phyloP scores from a whole-genome alignment of 75 land plant genomes.

The Larix kaempferi region DNA sequence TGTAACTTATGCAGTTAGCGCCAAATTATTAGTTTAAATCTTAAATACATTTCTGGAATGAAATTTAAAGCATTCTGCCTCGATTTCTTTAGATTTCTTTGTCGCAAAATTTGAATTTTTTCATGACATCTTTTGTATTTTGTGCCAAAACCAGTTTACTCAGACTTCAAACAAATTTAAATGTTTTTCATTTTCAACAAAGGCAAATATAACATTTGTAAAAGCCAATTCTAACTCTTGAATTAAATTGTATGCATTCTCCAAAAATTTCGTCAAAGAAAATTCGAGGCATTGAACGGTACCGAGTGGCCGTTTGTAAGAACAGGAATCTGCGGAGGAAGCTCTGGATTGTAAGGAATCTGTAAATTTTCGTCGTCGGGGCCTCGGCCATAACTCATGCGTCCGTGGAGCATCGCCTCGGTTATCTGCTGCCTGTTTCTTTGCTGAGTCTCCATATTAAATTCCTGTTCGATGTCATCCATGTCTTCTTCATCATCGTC shows the following conservation, averaged over 20 bases:
- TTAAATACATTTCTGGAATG: too few species aligned
- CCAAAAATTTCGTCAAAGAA: not conserved
- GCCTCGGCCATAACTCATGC: constrained; percentile 84
- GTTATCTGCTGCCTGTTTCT: constrained; percentile 28
- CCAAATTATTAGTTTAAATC: too few species aligned
- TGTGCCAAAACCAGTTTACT: too few species aligned
- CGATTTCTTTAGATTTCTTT: not conserved
- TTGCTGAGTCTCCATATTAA: constrained; percentile 51
- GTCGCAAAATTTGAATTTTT: not conserved
- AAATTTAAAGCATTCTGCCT: not conserved
- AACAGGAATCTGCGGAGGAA: constrained; percentile 28
- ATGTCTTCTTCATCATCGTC: constrained; percentile 86
- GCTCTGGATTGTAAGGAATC: constrained; percentile 1
- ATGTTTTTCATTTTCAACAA: too few species aligned
- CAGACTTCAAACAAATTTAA: too few species aligned
- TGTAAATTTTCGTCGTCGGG: constrained; percentile 42
- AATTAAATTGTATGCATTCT: too few species aligned
- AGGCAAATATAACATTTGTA: not conserved
- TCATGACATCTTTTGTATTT: too few species aligned
- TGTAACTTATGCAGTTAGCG: too few species aligned
- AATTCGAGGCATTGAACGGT: constrained; percentile 30
- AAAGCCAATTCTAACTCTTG: not conserved
- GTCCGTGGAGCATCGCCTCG: constrained; percentile 75
- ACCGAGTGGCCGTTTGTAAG: constrained; percentile 44
- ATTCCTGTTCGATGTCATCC: constrained; percentile 83